Evolutionary conservation across 2,329 filamentous ascomycete species (phyloP), one percentile per base, ranked within the genome.

Genomic region (Claviceps sp.): DNA sequence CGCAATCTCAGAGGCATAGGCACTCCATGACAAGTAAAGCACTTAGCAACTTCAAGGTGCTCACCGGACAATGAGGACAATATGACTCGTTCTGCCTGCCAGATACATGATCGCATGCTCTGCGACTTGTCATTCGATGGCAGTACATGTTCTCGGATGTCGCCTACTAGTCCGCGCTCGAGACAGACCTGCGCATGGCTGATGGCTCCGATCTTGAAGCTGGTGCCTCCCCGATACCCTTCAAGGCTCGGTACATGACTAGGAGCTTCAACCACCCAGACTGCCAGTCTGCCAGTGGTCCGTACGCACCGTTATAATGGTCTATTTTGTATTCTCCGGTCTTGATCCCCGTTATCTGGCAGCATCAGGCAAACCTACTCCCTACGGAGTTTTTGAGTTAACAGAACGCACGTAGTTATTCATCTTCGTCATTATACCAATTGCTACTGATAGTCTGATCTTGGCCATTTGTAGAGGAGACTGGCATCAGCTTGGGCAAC

Each of bases 131-230:
- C 6, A 7, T 30, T 7, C 8, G 43, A 38, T 51, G 50, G 50
- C 50, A 51, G 44, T 51, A 37, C 30, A 3, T 48, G 22, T 51
- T 51, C 37, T 44, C 48, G 5, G 50, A 51, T 42, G 22, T 47
- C 4, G 37, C 24, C 4, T 34, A 51, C 22, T 19, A 37, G 6
- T 34, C 22, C 30, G 34, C 50, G 4, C n/a, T 45, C 14, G 37
- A 19, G 11, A 8, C 37, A 8, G 10, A 13, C 19, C 42, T 24
- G 19, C 42, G 19, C 1, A 17, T 44, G 42, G 42, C 40, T 42
- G 2, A 17, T 44, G 42, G 42, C 40, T 42, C 40, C 5, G 11
- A 41, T 43, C 19, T 19, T 10, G 11, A 41, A 22, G 17, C 41
- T 2, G 10, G 26, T n/a, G 19, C 24, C 14, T 45, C 11, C 13